Evolutionary conservation across 129 eudicot species (phyloP).

Genomic region (Erigeron canadensis): DNA sequence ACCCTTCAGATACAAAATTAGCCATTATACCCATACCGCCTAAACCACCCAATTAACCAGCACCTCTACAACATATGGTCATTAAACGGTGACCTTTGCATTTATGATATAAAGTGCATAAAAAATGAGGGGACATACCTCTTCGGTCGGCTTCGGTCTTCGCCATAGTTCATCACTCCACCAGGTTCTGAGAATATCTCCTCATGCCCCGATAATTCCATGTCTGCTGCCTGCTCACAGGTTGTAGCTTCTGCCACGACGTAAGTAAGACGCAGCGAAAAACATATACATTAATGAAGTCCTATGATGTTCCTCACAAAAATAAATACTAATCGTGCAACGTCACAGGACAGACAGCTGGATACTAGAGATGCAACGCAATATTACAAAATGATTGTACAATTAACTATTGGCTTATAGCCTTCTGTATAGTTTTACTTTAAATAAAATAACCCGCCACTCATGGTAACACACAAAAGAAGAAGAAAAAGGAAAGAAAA

Average conservation of each 20-base stretch:
- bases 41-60: background rate
- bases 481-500: background rate
- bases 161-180: slow-evolving; percentile 81
- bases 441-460: background rate
- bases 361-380: slow-evolving; percentile 7
- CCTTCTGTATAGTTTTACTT: background rate
- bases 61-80: background rate
- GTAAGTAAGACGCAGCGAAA: slow-evolving; percentile 50
- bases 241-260: slow-evolving; percentile 83
- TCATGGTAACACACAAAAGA: background rate
- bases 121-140: slow-evolving; percentile 29
- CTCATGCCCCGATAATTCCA: slow-evolving; percentile 80
- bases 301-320: background rate
- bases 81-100: slow-evolving; percentile 2
- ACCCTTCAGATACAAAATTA: background rate
- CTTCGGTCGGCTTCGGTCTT: slow-evolving; percentile 37
- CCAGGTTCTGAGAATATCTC: slow-evolving; percentile 78
- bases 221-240: slow-evolving; percentile 92
- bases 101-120: background rate
- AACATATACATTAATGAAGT: slow-evolving; percentile 17
- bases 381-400: background rate
- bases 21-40: background rate
- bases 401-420: background rate
- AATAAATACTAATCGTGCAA: background rate
- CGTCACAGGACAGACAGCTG: background rate